Evolutionary conservation across 495 filamentous ascomycete genomes (phyloP).

Genomic region (Daldinia concentrica): DNA sequence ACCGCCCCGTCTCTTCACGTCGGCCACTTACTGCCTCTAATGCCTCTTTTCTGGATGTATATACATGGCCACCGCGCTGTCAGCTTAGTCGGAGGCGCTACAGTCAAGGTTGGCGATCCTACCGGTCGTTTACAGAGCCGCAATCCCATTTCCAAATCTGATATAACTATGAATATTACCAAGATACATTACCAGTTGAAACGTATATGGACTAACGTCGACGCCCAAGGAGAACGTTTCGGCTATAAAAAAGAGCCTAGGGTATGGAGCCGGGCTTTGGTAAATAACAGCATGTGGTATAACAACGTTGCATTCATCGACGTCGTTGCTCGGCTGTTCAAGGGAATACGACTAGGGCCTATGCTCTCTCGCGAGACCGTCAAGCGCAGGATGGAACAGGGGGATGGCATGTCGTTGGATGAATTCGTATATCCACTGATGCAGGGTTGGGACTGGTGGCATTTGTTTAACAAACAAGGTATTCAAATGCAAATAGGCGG

Average conservation of each 20-base stretch:
- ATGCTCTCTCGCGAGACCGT: slow-evolving; percentile 94
- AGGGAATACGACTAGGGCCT: slow-evolving; percentile 75
- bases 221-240: slow-evolving; percentile 64
- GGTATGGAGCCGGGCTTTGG: slow-evolving; percentile 69
- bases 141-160: slow-evolving; percentile 60
- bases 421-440: slow-evolving; percentile 94
- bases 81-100: slow-evolving; percentile 85
- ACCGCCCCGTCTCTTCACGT: slow-evolving; percentile 91
- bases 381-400: slow-evolving; percentile 78
- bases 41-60: slow-evolving; percentile 95
- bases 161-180: slow-evolving; percentile 73
- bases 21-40: slow-evolving; percentile 91
- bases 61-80: slow-evolving; percentile 79
- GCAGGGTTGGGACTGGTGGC: slow-evolving; percentile 98
- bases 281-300: slow-evolving; percentile 86
- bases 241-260: slow-evolving; percentile 67
- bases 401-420: slow-evolving; percentile 90
- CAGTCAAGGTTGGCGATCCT: slow-evolving; percentile 87
- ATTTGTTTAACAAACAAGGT: slow-evolving; percentile 69
- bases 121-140: slow-evolving; percentile 77
- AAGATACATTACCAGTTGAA: slow-evolving; percentile 84
- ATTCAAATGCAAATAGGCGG: slow-evolving; percentile 90
- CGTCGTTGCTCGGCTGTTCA: slow-evolving; percentile 75
- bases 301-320: slow-evolving; percentile 73
- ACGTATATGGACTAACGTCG: slow-evolving; percentile 76